These are phyloP conservation scores for Phlegmacium glaucopus DNA, from an alignment of 768 basidiomycete genomes.

Conservation along the genomic window DNA sequence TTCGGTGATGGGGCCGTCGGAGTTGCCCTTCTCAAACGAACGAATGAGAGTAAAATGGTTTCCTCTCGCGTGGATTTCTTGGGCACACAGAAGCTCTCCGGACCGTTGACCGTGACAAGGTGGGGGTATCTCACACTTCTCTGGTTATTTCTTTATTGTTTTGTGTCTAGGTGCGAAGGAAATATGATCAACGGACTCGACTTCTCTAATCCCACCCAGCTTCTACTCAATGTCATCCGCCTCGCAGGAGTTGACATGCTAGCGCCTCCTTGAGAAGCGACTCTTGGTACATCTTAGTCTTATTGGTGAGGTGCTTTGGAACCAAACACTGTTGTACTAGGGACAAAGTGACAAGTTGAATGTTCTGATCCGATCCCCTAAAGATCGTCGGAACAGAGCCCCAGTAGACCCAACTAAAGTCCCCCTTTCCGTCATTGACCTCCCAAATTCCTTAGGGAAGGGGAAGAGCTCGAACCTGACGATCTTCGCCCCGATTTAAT, in stretches of 20 bases:
- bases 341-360: too few relatives aligned
- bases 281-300: too few relatives aligned
- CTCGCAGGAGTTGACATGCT: slow-evolving; percentile 20
- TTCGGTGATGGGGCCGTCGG: slow-evolving; percentile 69
- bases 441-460: too few relatives aligned
- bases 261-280: background rate
- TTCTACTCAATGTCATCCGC: slow-evolving; percentile 54
- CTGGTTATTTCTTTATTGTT: background rate
- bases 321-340: too few relatives aligned
- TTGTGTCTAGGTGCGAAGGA: slow-evolving; percentile 53
- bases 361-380: too few relatives aligned
- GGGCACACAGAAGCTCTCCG: slow-evolving; percentile 42
- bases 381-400: too few relatives aligned
- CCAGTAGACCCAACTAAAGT: too few relatives aligned
- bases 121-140: slow-evolving; percentile 18
- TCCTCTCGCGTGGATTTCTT: slow-evolving; percentile 28
- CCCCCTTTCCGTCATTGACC: too few relatives aligned
- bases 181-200: slow-evolving; percentile 66
- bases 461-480: too few relatives aligned
- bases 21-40: slow-evolving; percentile 38
- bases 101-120: slow-evolving; percentile 52
- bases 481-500: too few relatives aligned
- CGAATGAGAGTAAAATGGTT: background rate
- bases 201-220: slow-evolving; percentile 53
- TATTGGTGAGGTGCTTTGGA: too few relatives aligned